Conservation (phyloP, 2,329 filamentous ascomycete genomes). For the Xylaria multiplex region DNA sequence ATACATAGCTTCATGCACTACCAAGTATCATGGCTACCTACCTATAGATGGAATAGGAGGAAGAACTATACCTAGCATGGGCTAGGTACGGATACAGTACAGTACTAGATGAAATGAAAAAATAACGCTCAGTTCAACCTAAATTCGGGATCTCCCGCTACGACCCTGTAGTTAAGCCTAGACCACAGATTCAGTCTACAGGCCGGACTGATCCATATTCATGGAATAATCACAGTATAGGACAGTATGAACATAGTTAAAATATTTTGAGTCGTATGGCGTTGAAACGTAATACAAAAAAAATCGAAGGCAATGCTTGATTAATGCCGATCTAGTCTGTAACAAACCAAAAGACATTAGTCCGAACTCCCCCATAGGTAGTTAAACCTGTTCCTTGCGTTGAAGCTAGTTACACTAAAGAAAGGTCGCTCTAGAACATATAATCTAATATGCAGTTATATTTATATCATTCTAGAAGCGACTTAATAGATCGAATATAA, state of each 20-base stretch:
- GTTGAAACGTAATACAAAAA: background rate
- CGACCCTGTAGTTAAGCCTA: background rate
- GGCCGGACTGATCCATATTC: background rate
- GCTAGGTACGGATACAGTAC: background rate
- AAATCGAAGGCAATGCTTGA: background rate
- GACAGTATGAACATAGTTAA: background rate
- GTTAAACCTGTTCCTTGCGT: background rate
- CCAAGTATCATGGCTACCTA: background rate
- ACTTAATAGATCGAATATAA: background rate
- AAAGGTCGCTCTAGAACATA: background rate
- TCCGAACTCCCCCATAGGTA: background rate
- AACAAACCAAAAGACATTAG: background rate
- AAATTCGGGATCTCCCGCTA: constrained; percentile 4
- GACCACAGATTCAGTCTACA: background rate
- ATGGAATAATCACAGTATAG: background rate
- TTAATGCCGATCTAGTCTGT: background rate
- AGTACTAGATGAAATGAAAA: constrained; percentile 2
- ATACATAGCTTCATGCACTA: background rate
- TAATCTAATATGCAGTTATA: too few species aligned
- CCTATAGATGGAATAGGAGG: background rate
- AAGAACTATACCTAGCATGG: background rate
- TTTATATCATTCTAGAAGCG: background rate
- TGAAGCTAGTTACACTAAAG: background rate
- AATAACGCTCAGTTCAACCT: background rate
- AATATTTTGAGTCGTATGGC: background rate